Percentiles rank a stretch among this genome's conserved stretches.
phyloP scores from a whole-genome alignment of 176 grass and related monocot species.

The Raddia distichophylla region DNA sequence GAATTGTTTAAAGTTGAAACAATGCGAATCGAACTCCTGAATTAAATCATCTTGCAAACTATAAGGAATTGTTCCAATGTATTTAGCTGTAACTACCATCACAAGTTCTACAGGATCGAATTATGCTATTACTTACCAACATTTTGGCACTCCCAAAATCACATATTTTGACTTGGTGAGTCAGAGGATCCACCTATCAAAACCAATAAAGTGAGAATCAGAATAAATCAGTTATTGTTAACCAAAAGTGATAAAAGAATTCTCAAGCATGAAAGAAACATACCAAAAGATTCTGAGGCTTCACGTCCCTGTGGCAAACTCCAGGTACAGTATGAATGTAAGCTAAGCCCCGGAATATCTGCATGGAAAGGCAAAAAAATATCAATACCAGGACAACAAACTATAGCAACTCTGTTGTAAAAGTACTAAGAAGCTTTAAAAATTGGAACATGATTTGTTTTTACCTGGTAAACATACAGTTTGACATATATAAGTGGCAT shows the following conservation, averaged over 20 bases:
- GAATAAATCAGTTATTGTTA: neutral
- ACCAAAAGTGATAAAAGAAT: conserved; percentile 18
- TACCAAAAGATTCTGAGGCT: conserved; percentile 98
- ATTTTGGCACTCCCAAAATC: conserved; percentile 99
- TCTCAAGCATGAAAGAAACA: conserved; percentile 19
- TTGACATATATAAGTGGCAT: conserved; percentile 97
- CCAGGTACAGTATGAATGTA: conserved; percentile 92
- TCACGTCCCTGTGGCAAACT: conserved; percentile 98
- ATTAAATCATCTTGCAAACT: neutral
- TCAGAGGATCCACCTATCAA: conserved; percentile 85
- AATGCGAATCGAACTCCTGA: neutral
- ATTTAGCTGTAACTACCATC: neutral
- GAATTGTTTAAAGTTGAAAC: neutral
- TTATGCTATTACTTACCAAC: conserved; percentile 64
- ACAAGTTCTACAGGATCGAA: neutral
- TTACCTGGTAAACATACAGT: conserved; percentile 93
- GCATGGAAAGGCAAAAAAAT: conserved; percentile 29
- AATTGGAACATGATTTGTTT: neutral
- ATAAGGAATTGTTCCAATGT: neutral
- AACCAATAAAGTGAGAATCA: conserved; percentile 22
- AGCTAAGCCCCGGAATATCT: conserved; percentile 94
- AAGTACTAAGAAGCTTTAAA: conserved; percentile 15
- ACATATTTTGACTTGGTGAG: conserved; percentile 96
- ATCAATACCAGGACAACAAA: conserved; percentile 18
- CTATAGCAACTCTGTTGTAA: conserved; percentile 2